Conservation (phyloP, 257 asterid genomes). For the Plantago ovata region DNA sequence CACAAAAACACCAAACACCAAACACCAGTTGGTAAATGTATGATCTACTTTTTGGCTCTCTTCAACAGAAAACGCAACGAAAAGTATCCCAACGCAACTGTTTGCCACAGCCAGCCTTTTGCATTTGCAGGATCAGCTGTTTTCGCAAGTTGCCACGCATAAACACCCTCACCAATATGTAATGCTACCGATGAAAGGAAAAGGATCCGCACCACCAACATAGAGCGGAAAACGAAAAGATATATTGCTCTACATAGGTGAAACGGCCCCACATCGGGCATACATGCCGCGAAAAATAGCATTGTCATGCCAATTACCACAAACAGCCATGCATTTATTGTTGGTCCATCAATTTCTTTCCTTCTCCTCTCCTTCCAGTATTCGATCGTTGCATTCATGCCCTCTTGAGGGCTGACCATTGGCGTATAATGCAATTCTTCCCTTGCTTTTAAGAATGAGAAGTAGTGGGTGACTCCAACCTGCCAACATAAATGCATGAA, state of each 20-base stretch:
- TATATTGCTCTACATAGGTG: slow-evolving; percentile 41
- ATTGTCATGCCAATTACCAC: slow-evolving; percentile 50
- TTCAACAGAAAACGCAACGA: slow-evolving; percentile 67
- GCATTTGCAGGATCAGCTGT: slow-evolving; percentile 81
- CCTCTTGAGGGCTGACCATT: slow-evolving; percentile 64
- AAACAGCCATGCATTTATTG: slow-evolving; percentile 52
- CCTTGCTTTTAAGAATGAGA: slow-evolving; percentile 82
- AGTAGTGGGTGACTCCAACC: slow-evolving; percentile 96
- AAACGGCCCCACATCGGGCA: slow-evolving; percentile 72
- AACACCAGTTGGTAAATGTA: no score
- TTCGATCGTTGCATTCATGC: slow-evolving; percentile 71
- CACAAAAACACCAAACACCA: neutral
- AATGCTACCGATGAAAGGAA: slow-evolving; percentile 38
- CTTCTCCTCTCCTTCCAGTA: slow-evolving; percentile 79
- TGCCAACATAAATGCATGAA: slow-evolving; percentile 21
- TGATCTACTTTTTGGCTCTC: slow-evolving; percentile 40
- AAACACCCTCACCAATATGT: slow-evolving; percentile 72
- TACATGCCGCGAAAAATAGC: slow-evolving; percentile 64
- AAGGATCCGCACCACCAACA: slow-evolving; percentile 28
- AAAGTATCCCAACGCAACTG: slow-evolving; percentile 62
- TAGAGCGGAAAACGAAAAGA: slow-evolving; percentile 60
- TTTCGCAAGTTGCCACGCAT: slow-evolving; percentile 87
- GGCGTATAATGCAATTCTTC: slow-evolving; percentile 87
- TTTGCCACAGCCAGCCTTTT: slow-evolving; percentile 91
- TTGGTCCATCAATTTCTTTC: slow-evolving; percentile 69